Evolutionary conservation across 78 protist genomes (phyloP), one percentile per base, ranked within the genome.

Genomic region (Polysphondylium violaceum): DNA sequence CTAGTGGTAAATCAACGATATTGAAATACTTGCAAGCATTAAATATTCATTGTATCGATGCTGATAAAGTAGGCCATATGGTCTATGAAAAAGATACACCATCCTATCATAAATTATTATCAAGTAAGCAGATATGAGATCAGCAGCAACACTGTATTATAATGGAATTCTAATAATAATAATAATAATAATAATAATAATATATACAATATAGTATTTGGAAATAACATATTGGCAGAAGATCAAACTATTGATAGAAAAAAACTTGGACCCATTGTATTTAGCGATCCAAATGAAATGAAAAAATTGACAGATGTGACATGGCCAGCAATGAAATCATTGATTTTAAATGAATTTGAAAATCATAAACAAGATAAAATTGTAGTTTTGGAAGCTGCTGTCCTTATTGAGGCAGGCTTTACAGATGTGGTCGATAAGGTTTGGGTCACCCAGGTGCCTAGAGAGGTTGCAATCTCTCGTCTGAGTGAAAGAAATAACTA

Each of bases 311-410:
- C 74, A 0, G 23, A 38, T 38, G 72, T 86, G 17, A 81, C 72
- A 5, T 86, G 81, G 83, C 92, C 92, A 36, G 92, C 29, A 41
- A 86, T 86, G 83, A 63, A 63, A 59, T 41, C 29, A 19, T 4
- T 86, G 41, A 74, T 74, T 5, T 25, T 35, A 33, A 21, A 86
- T 14, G 76, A 86, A 27, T 72, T 86, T 43, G 59, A 40, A 29
- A 5, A 40, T 19, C 3, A 8, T 4, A 56, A 71, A 6, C n/a
- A 61, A 5, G 73, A 74, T 35, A 51, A 55, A 63, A 56, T 72
- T 25, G 83, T 74, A 11, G 92, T 86, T 25, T 65, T 86, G 40
- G 92, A 86, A 27, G 92, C 92, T 8, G 92, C 92, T 4, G 76
- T 86, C 0, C 40, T 86, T 29, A 51, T 86, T 11, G 92, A 86